Percentiles rank a stretch among this genome's conserved stretches.
These are phyloP conservation scores for Suillus subalutaceus DNA, from an alignment of 768 basidiomycete genomes.

Conservation along the genomic window DNA sequence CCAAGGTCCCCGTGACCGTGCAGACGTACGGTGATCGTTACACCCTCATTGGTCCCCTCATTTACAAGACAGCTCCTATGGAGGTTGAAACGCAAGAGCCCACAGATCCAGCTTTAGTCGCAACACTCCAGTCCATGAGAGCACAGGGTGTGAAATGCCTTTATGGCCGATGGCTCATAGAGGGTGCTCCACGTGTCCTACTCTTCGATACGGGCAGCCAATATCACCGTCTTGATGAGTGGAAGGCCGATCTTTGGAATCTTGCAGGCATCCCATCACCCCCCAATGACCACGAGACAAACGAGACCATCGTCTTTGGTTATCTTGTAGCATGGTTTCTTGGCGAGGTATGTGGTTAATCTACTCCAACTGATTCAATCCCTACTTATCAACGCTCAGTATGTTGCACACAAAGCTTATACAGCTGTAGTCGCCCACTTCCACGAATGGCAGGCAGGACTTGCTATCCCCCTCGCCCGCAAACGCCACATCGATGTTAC, in stretches of 20 bases:
- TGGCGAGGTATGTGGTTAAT: conserved; percentile 74
- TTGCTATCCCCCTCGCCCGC: conserved; percentile 91
- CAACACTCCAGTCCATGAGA: conserved; percentile 80
- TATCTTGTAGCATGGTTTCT: conserved; percentile 99
- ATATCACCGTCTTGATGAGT: conserved; percentile 90
- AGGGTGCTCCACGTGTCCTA: conserved; percentile 92
- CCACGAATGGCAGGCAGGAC: conserved; percentile 99
- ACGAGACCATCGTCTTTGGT: conserved; percentile 96
- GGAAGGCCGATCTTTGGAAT: conserved; percentile 99
- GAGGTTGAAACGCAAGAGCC: conserved; percentile 97
- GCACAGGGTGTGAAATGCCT: conserved; percentile 90
- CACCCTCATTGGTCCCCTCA: conserved; percentile 95
- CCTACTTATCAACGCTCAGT: conserved; percentile 45
- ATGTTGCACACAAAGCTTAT: conserved; percentile 75
- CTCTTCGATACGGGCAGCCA: conserved; percentile 94
- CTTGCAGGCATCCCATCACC: conserved; percentile 97
- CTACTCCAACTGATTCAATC: conserved; percentile 14
- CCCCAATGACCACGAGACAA: conserved; percentile 95
- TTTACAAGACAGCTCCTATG: conserved; percentile 98
- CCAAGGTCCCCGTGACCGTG: conserved; percentile 98
- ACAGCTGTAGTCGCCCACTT: conserved; percentile 96
- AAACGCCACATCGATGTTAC: conserved; percentile 98
- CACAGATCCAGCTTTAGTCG: conserved; percentile 74
- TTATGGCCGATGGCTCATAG: conserved; percentile 98
- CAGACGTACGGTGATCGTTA: conserved; percentile 95